phyloP scores from a whole-genome alignment of 257 asterid genomes.

The Primulina tabacum region DNA sequence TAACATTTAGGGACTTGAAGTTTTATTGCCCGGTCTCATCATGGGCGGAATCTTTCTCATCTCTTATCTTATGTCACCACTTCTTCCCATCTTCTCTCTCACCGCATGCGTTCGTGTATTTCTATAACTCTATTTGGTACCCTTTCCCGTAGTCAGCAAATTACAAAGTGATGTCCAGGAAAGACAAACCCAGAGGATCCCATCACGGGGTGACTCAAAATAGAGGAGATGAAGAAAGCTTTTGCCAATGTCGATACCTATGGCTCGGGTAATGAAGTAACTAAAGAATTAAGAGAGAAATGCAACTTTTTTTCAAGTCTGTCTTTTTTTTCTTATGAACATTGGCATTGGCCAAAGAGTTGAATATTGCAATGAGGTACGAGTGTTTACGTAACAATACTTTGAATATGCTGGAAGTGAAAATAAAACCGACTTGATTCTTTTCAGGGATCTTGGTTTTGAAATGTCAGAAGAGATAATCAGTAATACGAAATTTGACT shows the following conservation, averaged over 20 bases:
- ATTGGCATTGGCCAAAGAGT: slow-evolving; percentile 48
- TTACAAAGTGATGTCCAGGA: slow-evolving; percentile 51
- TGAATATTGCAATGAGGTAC: slow-evolving; percentile 96
- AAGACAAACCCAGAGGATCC: slow-evolving; percentile 68
- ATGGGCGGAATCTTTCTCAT: neutral
- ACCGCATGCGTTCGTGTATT: slow-evolving; percentile 12
- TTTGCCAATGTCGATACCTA: slow-evolving; percentile 83
- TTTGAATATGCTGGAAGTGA: slow-evolving; percentile 9
- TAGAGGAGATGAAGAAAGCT: slow-evolving; percentile 87
- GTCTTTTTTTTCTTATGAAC: slow-evolving; percentile 16
- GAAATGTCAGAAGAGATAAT: slow-evolving; percentile 93
- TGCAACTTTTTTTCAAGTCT: slow-evolving; percentile 3
- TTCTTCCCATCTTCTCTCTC: neutral
- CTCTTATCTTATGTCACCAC: neutral
- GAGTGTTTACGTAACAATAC: neutral
- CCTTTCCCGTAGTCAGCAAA: slow-evolving; percentile 48
- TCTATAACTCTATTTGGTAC: neutral
- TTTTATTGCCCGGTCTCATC: slow-evolving; percentile 6
- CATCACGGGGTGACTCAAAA: slow-evolving; percentile 72
- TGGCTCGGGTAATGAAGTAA: slow-evolving; percentile 61
- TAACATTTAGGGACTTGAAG: neutral
- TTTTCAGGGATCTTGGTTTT: slow-evolving; percentile 92
- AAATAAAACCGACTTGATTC: slow-evolving; percentile 19
- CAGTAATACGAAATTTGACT: slow-evolving; percentile 11
- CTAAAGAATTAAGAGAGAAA: neutral